phyloP scores from a whole-genome alignment of 2,329 filamentous ascomycete species.

The Albophoma yamanashiensis region DNA sequence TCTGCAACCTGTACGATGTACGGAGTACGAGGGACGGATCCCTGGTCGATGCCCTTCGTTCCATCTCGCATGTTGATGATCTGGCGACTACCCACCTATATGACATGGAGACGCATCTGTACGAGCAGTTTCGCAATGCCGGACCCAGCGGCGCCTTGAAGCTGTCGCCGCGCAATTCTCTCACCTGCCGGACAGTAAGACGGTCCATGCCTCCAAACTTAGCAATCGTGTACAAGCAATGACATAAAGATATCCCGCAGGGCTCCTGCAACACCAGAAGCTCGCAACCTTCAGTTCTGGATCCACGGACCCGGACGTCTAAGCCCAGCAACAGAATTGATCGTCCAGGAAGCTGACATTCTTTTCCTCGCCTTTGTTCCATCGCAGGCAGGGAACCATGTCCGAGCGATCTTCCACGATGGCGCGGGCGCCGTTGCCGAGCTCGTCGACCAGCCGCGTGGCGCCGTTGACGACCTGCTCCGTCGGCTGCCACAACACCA shows the following conservation, averaged over 20 bases:
- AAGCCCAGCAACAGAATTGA: slow-evolving; percentile 16
- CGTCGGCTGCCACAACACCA: slow-evolving; percentile 25
- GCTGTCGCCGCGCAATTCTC: too few species aligned
- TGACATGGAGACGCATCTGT: too few species aligned
- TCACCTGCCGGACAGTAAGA: too few species aligned
- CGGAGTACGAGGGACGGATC: too few species aligned
- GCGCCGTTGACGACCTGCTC: slow-evolving; percentile 16
- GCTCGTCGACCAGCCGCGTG: slow-evolving; percentile 24
- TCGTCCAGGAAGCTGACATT: slow-evolving; percentile 15
- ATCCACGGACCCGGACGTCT: neutral
- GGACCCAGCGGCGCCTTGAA: too few species aligned
- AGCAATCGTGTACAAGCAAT: neutral
- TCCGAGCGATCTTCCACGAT: slow-evolving; percentile 19
- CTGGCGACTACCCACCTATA: too few species aligned
- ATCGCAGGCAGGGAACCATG: slow-evolving; percentile 22
- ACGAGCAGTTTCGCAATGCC: too few species aligned
- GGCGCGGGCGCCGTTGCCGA: slow-evolving; percentile 17
- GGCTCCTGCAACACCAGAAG: neutral
- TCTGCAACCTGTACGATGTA: too few species aligned
- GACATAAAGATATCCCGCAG: neutral
- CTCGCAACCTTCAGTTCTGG: neutral
- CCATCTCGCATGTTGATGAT: too few species aligned
- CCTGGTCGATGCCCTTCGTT: too few species aligned
- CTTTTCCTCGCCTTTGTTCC: slow-evolving; percentile 17
- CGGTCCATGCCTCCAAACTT: too few species aligned